Base-by-base conservation (phyloP, 768 basidiomycete species). In the Phylloporus rhodoxanthus region DNA sequence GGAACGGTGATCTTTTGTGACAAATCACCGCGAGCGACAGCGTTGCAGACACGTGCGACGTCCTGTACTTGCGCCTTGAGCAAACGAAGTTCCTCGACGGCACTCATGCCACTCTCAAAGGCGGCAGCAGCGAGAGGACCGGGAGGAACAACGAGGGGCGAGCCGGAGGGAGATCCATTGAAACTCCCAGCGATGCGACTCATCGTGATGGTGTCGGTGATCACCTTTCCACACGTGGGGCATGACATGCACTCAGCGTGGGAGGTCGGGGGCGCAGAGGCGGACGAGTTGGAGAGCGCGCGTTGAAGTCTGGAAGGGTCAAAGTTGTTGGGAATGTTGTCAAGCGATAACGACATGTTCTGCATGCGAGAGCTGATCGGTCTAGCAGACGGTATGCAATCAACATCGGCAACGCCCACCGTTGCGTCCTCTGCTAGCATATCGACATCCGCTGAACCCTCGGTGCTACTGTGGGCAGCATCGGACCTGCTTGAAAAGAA, bases 61-160 rank as follows among this genome's bases (percentile, higher is more conserved):
- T 89, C 74, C 70, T 89, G 85, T 0, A 91, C 87, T 69, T 91
- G 90, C 19, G 87, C 85, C 66, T 88, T 88, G 51, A 92, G 77
- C 30, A 90, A 67, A 56, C 77, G 78, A 29, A 91, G 75, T 68
- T 92, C 88, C 64, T 88, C 82, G 11, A 83, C 79, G n/a, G 81
- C 81, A 50, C 78, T 80, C 75, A 83, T 75, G 43, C 79, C 80
- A 54, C 75, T 75, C 64, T 81, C 79, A 47, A 74, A 74, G 4
- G 79, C 78, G 2, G 80, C 79, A 14, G 72, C 70, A 33, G 75
- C 76, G 38, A 81, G 72, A 20, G 79, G 77, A 62, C 82, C 81
- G 32, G 76, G 75, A 17, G 77, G 72, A 6, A 80, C 70, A 36
- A 81, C 74, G 43, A 80, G 69, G 4, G 67, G 67, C 15, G 67